These are phyloP conservation scores for Fusarium brachygibbosum DNA, from an alignment of 2,329 filamentous ascomycete species.

Conservation along the genomic window DNA sequence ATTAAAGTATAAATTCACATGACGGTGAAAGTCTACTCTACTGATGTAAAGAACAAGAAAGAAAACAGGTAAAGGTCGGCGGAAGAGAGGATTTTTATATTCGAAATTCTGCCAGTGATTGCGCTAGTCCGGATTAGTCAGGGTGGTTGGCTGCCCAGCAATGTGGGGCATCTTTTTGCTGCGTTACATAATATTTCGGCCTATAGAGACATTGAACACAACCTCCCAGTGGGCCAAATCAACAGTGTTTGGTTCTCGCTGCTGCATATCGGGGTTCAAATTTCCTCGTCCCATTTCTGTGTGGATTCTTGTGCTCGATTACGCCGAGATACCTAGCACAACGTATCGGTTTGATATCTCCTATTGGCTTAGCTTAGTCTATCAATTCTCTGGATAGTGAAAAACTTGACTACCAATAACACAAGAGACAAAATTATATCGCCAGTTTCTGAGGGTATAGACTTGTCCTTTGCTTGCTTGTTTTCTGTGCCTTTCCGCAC, in stretches of 20 bases:
- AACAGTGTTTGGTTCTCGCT: conserved; percentile 9
- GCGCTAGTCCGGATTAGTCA: conserved; percentile 8
- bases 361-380: background rate
- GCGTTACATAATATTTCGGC: conserved; percentile 22
- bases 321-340: background rate
- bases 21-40: conserved; percentile 39
- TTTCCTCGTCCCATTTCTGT: conserved; percentile 14
- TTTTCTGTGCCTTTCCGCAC: background rate
- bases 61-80: conserved; percentile 2
- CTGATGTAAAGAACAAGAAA: conserved; percentile 31
- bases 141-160: background rate
- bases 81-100: conserved; percentile 23
- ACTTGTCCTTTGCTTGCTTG: background rate
- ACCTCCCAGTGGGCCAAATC: conserved; percentile 8
- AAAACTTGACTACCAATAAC: background rate
- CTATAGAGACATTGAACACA: background rate
- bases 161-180: background rate
- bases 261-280: conserved; percentile 13
- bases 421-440: background rate
- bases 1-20: conserved; percentile 59
- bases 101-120: conserved; percentile 4
- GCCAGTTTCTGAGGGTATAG: background rate
- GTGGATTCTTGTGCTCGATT: conserved; percentile 12
- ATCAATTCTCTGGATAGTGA: background rate
- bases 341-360: background rate